phyloP scores from a whole-genome alignment of 2,329 filamentous ascomycete species.

The Lasiodiplodia sp. region DNA sequence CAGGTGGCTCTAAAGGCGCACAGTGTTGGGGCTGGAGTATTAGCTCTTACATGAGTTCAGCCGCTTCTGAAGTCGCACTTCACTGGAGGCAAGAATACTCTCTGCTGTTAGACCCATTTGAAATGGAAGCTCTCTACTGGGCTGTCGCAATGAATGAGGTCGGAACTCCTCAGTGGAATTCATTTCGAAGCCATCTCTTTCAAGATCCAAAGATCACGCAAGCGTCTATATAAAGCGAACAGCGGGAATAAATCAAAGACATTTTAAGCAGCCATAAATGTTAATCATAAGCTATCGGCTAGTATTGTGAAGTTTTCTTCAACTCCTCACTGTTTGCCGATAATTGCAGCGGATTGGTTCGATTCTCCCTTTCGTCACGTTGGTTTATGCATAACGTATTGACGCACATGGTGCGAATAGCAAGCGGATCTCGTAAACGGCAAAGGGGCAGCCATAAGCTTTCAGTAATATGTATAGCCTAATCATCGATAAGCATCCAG shows the following conservation, averaged over 20 bases:
- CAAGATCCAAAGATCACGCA: neutral
- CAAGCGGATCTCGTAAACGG: neutral
- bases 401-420: neutral
- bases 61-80: too few species aligned
- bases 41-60: too few species aligned
- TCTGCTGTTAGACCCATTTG: too few species aligned
- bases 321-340: neutral
- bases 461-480: neutral
- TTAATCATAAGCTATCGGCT: neutral
- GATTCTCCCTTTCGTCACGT: neutral
- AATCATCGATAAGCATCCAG: neutral
- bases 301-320: neutral
- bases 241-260: neutral
- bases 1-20: neutral
- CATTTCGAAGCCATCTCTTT: neutral
- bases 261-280: neutral
- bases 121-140: neutral
- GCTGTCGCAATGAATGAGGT: neutral
- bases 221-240: neutral
- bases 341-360: neutral
- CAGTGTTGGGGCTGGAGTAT: neutral
- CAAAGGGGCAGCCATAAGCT: neutral
- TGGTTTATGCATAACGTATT: neutral
- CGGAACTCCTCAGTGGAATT: neutral
- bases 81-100: too few species aligned